These are phyloP conservation scores for Russula abietina DNA, from an alignment of 768 basidiomycete genomes.

Conservation along the genomic window DNA sequence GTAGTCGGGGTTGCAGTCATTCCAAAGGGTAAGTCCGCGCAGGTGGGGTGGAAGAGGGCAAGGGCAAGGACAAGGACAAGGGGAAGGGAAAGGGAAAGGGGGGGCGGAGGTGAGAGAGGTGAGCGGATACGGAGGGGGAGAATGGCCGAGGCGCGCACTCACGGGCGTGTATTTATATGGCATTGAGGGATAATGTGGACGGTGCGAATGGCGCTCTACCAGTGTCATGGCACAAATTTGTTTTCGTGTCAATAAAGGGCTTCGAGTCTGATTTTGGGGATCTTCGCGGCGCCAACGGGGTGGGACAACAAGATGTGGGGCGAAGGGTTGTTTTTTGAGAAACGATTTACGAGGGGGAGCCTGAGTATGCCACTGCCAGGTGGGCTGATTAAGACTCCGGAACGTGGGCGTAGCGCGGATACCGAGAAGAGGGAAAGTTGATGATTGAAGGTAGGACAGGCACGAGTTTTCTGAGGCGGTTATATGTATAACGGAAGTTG, in stretches of 20 bases:
- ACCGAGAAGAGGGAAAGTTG: not conserved
- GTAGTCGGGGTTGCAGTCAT: constrained; percentile 10
- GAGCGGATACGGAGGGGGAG: constrained; percentile 7
- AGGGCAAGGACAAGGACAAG: not conserved
- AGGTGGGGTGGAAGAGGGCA: not conserved
- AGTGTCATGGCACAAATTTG: constrained; percentile 23
- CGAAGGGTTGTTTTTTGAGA: not conserved
- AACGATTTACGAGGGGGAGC: not conserved
- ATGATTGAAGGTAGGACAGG: constrained; percentile 7
- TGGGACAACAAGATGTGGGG: not conserved
- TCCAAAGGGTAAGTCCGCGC: constrained; percentile 2
- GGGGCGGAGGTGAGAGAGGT: not conserved
- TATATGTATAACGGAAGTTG: constrained; percentile 14
- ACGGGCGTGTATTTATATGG: constrained; percentile 26
- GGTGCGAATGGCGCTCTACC: constrained; percentile 20
- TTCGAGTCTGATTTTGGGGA: not conserved
- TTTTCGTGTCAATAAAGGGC: not conserved
- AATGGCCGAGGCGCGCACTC: constrained; percentile 11
- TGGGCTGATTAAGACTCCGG: constrained; percentile 7
- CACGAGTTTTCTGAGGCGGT: constrained; percentile 9
- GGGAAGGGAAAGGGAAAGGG: not conserved
- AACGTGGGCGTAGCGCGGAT: constrained; percentile 16
- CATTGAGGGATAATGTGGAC: constrained; percentile 15
- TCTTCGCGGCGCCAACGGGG: not conserved
- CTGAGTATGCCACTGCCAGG: not conserved